Evolutionary conservation across 192 early-diverging fungal species (phyloP), one percentile per base, ranked within the genome.

Genomic region (Umbelopsis isabellina): DNA sequence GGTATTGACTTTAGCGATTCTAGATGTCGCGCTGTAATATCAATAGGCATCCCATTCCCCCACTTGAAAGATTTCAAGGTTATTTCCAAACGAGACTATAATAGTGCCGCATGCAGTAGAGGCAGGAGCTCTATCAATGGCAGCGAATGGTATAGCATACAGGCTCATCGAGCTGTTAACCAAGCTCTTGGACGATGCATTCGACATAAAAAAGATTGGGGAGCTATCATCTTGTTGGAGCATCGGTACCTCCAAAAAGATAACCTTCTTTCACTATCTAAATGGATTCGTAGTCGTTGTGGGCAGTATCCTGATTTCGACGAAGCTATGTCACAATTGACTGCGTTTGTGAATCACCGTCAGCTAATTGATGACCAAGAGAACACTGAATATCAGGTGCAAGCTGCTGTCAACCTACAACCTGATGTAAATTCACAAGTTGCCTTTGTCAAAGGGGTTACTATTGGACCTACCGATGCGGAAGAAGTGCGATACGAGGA

Each of bases 1-100:
- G 91, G 91, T 4, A 85, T 92, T 58, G 91, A 92, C 69, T 92
- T 92, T 74, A 86, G 81, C 16, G 88, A 92, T 73, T 69, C 79
- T 47, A 79, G 87, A 47, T 86, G 85, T 30, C 79, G 91, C n/a
- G 88, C 86, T 10, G 91, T 92, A 2, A 46, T 91, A 18, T 75
- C 89, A 0, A 79, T 86, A 37, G 88, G 91, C 9, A 85, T 92
- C 20, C 91, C 91, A 6, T 92, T 69, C 58, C 80, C 87, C 3
- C 61, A 68, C 1, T 41, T 79, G 78, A 78, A 80, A n/a, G 90
- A 91, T 61, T 75, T 83, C 8, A 85, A 88, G 66, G 78, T 91
- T 37, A 79, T 77, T 22, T 67, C 83, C 9, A 85, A 86, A 47
- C 72, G 75, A 46, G 69, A 71, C 1, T 85, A 81, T 48, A 84